Conservation (phyloP, 805 yeast genomes). For the Blastobotrys muscicola region DNA sequence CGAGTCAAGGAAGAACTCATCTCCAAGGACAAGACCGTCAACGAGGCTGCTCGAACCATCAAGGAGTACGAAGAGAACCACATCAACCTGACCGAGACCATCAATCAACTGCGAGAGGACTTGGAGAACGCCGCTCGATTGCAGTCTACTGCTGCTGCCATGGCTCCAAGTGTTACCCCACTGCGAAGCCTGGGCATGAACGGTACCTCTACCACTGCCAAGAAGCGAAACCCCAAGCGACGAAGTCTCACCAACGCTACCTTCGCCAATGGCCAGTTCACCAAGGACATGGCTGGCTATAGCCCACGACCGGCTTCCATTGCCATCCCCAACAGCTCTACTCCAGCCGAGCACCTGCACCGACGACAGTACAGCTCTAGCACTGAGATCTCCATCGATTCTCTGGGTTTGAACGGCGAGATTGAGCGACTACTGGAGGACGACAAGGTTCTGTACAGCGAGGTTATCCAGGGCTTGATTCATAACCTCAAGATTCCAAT, state of each 20-base stretch:
- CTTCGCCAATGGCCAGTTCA: conserved; percentile 8
- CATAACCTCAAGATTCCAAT: conserved; percentile 80
- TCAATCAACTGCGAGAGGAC: conserved; percentile 32
- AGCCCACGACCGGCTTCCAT: conserved; percentile 24
- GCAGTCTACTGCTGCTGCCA: conserved; percentile 24
- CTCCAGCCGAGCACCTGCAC: conserved; percentile 5
- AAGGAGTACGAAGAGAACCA: conserved; percentile 15
- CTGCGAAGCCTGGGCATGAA: conserved; percentile 17
- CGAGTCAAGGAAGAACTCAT: conserved; percentile 19
- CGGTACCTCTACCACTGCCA: conserved; percentile 15
- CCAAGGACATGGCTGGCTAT: conserved; percentile 17
- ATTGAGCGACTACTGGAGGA: conserved; percentile 27
- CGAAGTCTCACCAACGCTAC: conserved; percentile 19
- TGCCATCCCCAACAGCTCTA: conserved; percentile 16
- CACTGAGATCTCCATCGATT: conserved; percentile 38
- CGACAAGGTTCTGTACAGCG: conserved; percentile 48
- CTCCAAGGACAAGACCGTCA: conserved; percentile 18
- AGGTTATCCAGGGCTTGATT: conserved; percentile 77
- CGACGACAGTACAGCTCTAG: conserved; percentile 40
- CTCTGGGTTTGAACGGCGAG: conserved; percentile 31
- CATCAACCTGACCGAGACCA: conserved; percentile 16
- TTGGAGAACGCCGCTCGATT: conserved; percentile 36
- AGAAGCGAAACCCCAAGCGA: conserved; percentile 26
- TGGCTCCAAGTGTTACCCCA: conserved; percentile 27
- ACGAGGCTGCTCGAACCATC: conserved; percentile 23